A percentile compares a stretch with the other conserved stretches of the same genome.
Evolutionary conservation across 2,329 filamentous ascomycete species (phyloP).

Genomic region (Botryotinia narcissicola): DNA sequence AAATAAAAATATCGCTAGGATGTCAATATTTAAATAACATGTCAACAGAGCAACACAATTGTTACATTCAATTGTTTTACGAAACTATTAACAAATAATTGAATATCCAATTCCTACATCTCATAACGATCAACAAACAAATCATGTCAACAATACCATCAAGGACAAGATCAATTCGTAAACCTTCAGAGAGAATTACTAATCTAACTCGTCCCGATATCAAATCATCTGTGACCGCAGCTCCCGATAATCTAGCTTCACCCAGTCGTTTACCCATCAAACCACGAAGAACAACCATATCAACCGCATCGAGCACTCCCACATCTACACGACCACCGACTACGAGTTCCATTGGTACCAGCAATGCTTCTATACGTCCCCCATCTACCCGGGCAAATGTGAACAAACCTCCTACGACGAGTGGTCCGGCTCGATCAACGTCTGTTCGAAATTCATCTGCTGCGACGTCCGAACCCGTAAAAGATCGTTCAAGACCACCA

Average conservation of each 20-base stretch:
- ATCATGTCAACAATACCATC: slow-evolving; percentile 32
- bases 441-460: slow-evolving; percentile 26
- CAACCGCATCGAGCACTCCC: slow-evolving; percentile 13
- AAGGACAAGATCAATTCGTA: slow-evolving; percentile 34
- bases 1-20: background rate
- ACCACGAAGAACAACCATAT: slow-evolving; percentile 30
- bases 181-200: slow-evolving; percentile 27
- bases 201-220: slow-evolving; percentile 18
- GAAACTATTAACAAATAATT: background rate
- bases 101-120: background rate
- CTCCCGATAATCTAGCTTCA: slow-evolving; percentile 23
- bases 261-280: slow-evolving; percentile 38
- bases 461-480: slow-evolving; percentile 19
- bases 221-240: background rate
- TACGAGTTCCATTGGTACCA: slow-evolving; percentile 26
- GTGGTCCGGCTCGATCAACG: slow-evolving; percentile 29
- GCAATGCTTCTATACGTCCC: slow-evolving; percentile 32
- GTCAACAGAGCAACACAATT: background rate
- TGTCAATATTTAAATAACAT: background rate
- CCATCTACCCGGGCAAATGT: slow-evolving; percentile 29
- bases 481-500: slow-evolving; percentile 22
- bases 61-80: background rate
- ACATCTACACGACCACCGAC: slow-evolving; percentile 28
- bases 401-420: slow-evolving; percentile 26
- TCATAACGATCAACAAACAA: background rate